Conservation (phyloP, 2,329 filamentous ascomycete genomes). For the Blumeria hordei region DNA sequence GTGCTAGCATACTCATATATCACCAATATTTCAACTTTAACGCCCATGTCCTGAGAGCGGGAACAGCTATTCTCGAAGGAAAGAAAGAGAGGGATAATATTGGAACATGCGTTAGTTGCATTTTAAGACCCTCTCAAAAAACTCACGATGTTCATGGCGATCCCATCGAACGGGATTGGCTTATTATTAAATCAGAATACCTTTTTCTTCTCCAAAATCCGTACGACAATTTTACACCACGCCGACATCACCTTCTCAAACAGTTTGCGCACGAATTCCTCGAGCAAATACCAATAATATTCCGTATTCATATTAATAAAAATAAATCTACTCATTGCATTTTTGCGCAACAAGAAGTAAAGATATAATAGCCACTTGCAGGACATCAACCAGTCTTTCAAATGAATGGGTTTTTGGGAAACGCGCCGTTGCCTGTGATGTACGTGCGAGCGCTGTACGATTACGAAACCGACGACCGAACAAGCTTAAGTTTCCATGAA, state of each 20-base stretch:
- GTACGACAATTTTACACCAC: neutral
- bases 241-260: neutral
- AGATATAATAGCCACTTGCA: neutral
- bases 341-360: neutral
- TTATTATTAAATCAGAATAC: neutral
- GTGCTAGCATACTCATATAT: neutral
- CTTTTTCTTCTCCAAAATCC: neutral
- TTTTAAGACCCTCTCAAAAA: neutral
- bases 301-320: neutral
- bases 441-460: conserved; percentile 93
- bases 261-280: neutral
- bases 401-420: conserved; percentile 38
- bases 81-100: neutral
- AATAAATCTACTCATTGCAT: no score
- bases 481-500: conserved; percentile 86
- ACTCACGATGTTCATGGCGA: neutral
- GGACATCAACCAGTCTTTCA: conserved; percentile 8
- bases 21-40: neutral
- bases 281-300: neutral
- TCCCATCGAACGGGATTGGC: neutral
- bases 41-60: neutral
- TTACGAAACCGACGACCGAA: conserved; percentile 92
- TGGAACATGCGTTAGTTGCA: neutral
- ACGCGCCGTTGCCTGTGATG: conserved; percentile 41
- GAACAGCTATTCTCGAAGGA: neutral